Evolutionary conservation across 108 stramenopile genomes (phyloP), one percentile per base, ranked within the genome.

Genomic region (Ochromonas danica): DNA sequence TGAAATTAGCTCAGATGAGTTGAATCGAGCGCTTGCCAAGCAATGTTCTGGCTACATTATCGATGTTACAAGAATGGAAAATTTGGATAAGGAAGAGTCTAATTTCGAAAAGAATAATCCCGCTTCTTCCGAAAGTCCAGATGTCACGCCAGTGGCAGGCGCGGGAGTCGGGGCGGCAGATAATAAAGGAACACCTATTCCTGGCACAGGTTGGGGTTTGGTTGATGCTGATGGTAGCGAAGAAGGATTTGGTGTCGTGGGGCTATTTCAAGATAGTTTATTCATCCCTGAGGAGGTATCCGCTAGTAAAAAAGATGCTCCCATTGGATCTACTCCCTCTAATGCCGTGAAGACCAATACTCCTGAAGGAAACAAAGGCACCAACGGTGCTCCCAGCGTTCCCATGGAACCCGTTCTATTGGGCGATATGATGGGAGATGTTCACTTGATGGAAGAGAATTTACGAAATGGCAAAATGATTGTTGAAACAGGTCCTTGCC

Each of bases 211-310:
- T 31, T 75, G 72, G 72, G 72, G 72, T 36, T 38, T 75, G 31
- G 51, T 75, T 27, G 72, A 36, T 33, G 72, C 72, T 10, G 72
- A 75, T 36, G 72, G 72, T 3, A 75, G 72, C 51, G 72, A 75
- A 75, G 72, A 75, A 60, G 72, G 72, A 6, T 75, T 57, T 41
- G 72, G 72, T 10, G 72, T 75, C 27, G 72, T 75, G 36, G 72
- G 72, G 27, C 14, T 75, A 22, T 14, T 31, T 10, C 67, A 70
- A 31, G 67, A 70, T 57, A 17, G 10, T 22, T 57, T 22, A 57
- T 22, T 22, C 17, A 57, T 57, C 51, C n/a, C n/a, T n/a, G n/a
- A n/a, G n/a, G 45, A 51, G 6, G 17, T 33, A 28, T 6, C 27
- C 17, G 63, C 63, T 6, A 14, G 14, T 6, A 51, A 6, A 51